Percentiles rank a stretch among this genome's conserved stretches.
These are phyloP conservation scores for Amanita inopinata DNA, from an alignment of 768 basidiomycete genomes.

Conservation along the genomic window DNA sequence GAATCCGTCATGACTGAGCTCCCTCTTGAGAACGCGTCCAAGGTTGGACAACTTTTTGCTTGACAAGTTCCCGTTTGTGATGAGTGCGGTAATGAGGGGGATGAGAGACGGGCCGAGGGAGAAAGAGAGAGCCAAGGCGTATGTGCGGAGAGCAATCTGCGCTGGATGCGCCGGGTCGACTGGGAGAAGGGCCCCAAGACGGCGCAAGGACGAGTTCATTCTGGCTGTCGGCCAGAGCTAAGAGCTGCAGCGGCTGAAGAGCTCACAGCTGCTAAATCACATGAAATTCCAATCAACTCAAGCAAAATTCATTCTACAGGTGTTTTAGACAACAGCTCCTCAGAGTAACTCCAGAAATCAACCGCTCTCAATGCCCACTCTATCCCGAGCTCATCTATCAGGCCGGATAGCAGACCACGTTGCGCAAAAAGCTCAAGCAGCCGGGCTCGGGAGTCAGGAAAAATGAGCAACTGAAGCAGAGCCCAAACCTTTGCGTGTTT, in stretches of 20 bases:
- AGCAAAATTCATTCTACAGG: constrained; percentile 7
- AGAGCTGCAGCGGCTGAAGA: neutral
- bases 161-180: constrained; percentile 39
- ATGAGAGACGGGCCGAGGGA: constrained; percentile 59
- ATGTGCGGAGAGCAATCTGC: constrained; percentile 57
- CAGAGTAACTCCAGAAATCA: constrained; percentile 63
- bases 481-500: constrained; percentile 34
- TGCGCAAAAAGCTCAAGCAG: constrained; percentile 47
- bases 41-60: constrained; percentile 19
- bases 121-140: constrained; percentile 53
- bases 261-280: neutral
- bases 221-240: neutral
- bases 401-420: constrained; percentile 32
- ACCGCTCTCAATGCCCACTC: constrained; percentile 29
- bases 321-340: too few relatives aligned
- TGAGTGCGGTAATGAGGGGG: constrained; percentile 34
- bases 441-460: constrained; percentile 64
- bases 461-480: constrained; percentile 54
- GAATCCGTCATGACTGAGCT: constrained; percentile 54
- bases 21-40: constrained; percentile 37
- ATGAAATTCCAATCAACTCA: neutral
- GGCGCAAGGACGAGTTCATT: neutral
- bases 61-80: constrained; percentile 9
- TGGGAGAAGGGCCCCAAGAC: constrained; percentile 14
- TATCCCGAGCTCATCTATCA: constrained; percentile 22